Base-by-base conservation (phyloP, 495 filamentous ascomycete genomes). In the Podospora conica region DNA sequence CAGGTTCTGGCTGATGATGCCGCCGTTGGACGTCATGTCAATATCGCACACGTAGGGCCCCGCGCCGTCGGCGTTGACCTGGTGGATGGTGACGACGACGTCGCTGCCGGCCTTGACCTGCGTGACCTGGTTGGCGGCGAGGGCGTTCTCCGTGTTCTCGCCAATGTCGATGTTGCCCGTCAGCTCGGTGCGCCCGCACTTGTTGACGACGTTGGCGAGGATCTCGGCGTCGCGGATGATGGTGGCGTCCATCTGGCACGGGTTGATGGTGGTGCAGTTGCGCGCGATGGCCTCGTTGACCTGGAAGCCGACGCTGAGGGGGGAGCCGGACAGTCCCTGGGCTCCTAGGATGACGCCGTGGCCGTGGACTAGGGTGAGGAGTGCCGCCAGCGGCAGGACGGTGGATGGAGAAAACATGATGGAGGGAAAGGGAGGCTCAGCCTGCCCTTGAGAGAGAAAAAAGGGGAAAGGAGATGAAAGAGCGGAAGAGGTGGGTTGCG, bases 21-120 rank as follows among this genome's bases (percentile, higher is more conserved):
- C 80, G 28, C 77, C 73, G 73, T 82, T 82, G 59, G 76, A 75
- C 3, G 75, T 77, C 64, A 79, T 75, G 63, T 81, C 80, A 8
- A 82, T 56, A 56, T 83, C 80, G 66, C 83, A 85, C 2, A 74
- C 69, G 67, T 82, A 85, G 3, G 83, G 83, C 0, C 83, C 83
- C 20, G 83, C 83, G 27, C 83, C 83, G 67, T 85, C 83, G 22
- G 79, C 81, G 64, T 85, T 86, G 63, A 85, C 82, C 65, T 85
- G 83, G 66, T 84, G 78, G 40, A 86, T 75, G 15, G 80, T 82
- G 23, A 82, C 78, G 0, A 69, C 74, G 6, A 82, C 58, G 21
- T 76, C 57, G 11, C 69, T 72, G 58, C 81, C 80, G 0, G 70
- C 28, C 67, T 75, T 66, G 60, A 84, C 81, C 33, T 77, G 68